Evolutionary conservation across 345 rosid genomes (phyloP), one percentile per base, ranked within the genome.

Genomic region (Leavenworthia alabamica): DNA sequence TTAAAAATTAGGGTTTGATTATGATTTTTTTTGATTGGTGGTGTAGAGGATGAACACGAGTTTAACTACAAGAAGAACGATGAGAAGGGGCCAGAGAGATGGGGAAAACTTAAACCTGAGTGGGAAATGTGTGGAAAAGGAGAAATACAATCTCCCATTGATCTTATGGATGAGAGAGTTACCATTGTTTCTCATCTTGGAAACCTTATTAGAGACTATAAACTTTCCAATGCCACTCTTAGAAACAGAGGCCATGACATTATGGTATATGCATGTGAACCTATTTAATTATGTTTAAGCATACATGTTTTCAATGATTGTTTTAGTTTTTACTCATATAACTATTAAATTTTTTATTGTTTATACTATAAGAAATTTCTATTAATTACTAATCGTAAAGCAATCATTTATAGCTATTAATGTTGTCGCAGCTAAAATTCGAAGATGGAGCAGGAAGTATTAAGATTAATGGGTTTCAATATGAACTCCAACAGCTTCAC

Each of bases 221-320:
- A 67, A 53, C 75, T 86, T 4, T 59, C 83, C 16, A 77, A 77
- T 67, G 81, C 94, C 53, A 82, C 80, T 8, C 81, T 92, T 6
- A 80, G 16, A 70, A 93, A 93, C 19, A 83, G 97, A 32, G 99
- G 99, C 51, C 97, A 85, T 57, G 97, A 93, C 66, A 85, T 86
- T 69, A 80, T 74, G 97, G 99, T 92, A 79, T 26, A 13, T 67
- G 14, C 62, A 46, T 33, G 39, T 41, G 14, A 13, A 19, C 22
- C 14, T 22, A 13, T 7, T 61, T 23, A n/a, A n/a, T n/a, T n/a
- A 7, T 48, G 12, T 28, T 13, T 40, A n/a, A 17, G 8, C 41
- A n/a, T n/a, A n/a, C n/a, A n/a, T n/a, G n/a, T n/a, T n/a, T n/a
- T n/a, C n/a, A n/a, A n/a, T n/a, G n/a, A n/a, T n/a, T n/a, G n/a